Conservation (phyloP, 305 asterid genomes). For the Solanum hybrid region DNA sequence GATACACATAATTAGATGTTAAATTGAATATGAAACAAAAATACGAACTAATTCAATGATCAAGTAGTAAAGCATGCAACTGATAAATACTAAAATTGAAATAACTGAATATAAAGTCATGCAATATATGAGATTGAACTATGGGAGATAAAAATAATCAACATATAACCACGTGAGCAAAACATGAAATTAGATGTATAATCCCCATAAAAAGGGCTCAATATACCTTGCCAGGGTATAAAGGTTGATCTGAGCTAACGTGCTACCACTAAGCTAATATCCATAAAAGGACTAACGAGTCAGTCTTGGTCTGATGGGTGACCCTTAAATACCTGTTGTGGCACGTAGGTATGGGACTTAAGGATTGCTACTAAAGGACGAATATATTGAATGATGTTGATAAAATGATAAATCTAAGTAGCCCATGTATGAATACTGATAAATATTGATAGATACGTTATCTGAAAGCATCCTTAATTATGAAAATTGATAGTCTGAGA, state of each 20-base stretch:
- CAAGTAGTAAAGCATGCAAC: not conserved
- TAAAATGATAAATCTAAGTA: no score
- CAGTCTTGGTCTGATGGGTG: no score
- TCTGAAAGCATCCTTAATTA: not conserved
- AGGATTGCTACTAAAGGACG: not conserved
- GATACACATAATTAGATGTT: not conserved
- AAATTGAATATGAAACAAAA: no score
- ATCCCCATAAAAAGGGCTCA: not conserved
- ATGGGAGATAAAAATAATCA: not conserved
- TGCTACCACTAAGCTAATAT: no score
- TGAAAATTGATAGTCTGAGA: not conserved
- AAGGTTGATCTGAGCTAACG: not conserved
- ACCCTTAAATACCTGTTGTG: not conserved
- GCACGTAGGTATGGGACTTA: not conserved
- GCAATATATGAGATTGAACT: not conserved
- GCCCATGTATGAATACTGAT: not conserved
- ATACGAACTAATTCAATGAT: not conserved
- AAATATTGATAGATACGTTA: no score
- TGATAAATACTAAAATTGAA: no score
- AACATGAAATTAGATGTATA: not conserved
- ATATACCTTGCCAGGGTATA: no score
- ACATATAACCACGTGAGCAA: not conserved
- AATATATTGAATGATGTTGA: no score
- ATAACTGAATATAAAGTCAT: not conserved
- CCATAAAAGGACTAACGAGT: no score